Percentiles rank a stretch among this genome's conserved stretches.
These are phyloP conservation scores for Taxawa tesnikishii DNA, from an alignment of 2,329 filamentous ascomycete genomes.

Conservation along the genomic window DNA sequence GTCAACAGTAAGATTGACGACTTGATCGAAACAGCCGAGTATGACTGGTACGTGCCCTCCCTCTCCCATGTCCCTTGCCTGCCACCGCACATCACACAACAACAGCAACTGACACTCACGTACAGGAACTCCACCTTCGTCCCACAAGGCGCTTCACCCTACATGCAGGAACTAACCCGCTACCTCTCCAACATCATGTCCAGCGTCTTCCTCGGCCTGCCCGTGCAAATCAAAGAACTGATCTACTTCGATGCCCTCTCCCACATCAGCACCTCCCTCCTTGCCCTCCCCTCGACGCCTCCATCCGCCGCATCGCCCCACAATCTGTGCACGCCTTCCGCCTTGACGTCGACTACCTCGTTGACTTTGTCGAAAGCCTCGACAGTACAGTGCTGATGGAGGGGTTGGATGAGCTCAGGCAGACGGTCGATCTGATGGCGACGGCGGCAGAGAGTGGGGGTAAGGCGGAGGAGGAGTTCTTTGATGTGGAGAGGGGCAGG, in stretches of 20 bases:
- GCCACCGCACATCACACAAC: background rate
- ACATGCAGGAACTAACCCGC: conserved; percentile 87
- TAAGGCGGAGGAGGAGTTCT: conserved; percentile 63
- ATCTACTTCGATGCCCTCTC: conserved; percentile 95
- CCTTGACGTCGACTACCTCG: conserved; percentile 72
- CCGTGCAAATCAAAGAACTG: conserved; percentile 88
- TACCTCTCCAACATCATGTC: conserved; percentile 96
- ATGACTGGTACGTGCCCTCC: conserved; percentile 59
- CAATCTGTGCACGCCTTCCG: conserved; percentile 72
- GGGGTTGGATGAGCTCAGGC: conserved; percentile 83
- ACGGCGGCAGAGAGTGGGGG: conserved; percentile 54
- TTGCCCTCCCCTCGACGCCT: conserved; percentile 55
- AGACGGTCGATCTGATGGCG: conserved; percentile 81
- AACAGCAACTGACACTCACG: conserved; percentile 3
- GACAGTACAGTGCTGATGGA: conserved; percentile 71
- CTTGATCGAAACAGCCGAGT: conserved; percentile 91
- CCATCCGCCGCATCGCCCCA: conserved; percentile 77
- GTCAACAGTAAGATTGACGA: conserved; percentile 99
- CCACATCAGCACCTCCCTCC: conserved; percentile 58
- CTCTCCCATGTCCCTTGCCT: no score
- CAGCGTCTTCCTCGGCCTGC: conserved; percentile 82
- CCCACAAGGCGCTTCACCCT: conserved; percentile 68
- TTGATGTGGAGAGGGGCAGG: conserved; percentile 78
- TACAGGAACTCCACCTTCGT: conserved; percentile 44
- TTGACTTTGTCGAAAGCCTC: conserved; percentile 74